Base-by-base conservation (phyloP, 1,284 basidiomycete genomes). In the Leccinum insolens region DNA sequence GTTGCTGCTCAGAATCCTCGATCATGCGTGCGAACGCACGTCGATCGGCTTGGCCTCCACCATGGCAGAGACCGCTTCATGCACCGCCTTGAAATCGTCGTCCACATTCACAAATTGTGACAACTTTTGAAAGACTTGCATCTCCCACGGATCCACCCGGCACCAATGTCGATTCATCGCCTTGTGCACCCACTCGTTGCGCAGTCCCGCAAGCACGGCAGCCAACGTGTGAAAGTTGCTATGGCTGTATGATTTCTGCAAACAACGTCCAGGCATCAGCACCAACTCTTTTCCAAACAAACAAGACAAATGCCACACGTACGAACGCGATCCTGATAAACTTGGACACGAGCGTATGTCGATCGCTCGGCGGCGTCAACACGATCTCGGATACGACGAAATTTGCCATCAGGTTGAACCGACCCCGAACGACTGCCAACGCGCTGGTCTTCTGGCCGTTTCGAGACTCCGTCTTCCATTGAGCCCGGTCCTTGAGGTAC, bases 311-410 rank as follows among this genome's bases (percentile, higher is more conserved):
- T 34, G 20, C 41, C 15, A 52, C 46, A 82, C 90, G 77, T 74
- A 95, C 94, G 86, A 92, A 95, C 60, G 95, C 95, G 69, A 97
- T 83, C 39, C 94, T 89, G 72, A 97, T 91, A 75, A 96, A 90
- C 80, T 95, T 96, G 69, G 83, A 83, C 65, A 94, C 86, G 34
- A 96, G 80, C 58, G 84, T 75, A 17, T 85, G 86, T 20, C 95
- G 85, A 69, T 95, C 90, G 65, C 82, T 80, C 11, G 88, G 89
- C 37, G 85, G 85, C 2, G 92, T 90, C 66, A 91, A 79, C 52
- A 37, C 34, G 34, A 37, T 37, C 34, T 37, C 34, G 34, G 9
- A 37, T 11, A 92, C 84, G 7, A 93, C 88, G 77, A 95, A 97
- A 73, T 92, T 92, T 7, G 91, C 90, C 74, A 95, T 88, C 66